Percentiles rank a stretch among this genome's conserved stretches.
These are phyloP conservation scores for Zygosaccharomyces pseudorouxii DNA, from an alignment of 805 yeast species.

Conservation along the genomic window DNA sequence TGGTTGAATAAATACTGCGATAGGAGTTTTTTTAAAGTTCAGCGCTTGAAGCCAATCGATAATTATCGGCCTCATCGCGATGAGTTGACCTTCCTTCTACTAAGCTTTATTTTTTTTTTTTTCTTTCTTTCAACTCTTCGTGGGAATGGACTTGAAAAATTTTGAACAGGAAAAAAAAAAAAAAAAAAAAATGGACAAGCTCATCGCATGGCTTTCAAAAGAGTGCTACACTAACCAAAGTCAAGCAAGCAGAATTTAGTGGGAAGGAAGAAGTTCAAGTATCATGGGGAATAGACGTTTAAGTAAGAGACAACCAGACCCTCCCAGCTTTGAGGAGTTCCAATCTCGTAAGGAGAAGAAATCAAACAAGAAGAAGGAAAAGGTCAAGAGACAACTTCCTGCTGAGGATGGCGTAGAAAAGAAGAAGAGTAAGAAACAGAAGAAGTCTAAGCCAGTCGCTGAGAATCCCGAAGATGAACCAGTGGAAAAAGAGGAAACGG, in stretches of 20 bases:
- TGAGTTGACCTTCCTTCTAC: not conserved
- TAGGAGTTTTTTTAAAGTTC: not conserved
- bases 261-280: not conserved
- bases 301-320: conserved; percentile 87
- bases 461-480: conserved; percentile 27
- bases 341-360: conserved; percentile 45
- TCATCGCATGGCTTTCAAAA: conserved; percentile 15
- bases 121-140: not conserved
- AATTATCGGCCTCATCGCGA: conserved; percentile 1
- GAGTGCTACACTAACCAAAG: not conserved
- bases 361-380: conserved; percentile 36
- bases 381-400: conserved; percentile 19
- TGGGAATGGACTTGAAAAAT: conserved; percentile 4
- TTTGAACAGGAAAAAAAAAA: conserved; percentile 7
- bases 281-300: conserved; percentile 85
- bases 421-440: conserved; percentile 14
- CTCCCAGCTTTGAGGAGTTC: conserved; percentile 85
- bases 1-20: not conserved
- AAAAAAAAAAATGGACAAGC: conserved; percentile 7
- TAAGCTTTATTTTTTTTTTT: conserved; percentile 1
- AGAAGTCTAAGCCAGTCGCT: conserved; percentile 7
- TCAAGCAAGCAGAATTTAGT: not conserved
- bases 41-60: not conserved
- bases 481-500: conserved; percentile 20
- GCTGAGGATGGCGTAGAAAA: conserved; percentile 11